Evolutionary conservation across 441 rosid genomes (phyloP), one percentile per base, ranked within the genome.

Genomic region (Populus hybrid): DNA sequence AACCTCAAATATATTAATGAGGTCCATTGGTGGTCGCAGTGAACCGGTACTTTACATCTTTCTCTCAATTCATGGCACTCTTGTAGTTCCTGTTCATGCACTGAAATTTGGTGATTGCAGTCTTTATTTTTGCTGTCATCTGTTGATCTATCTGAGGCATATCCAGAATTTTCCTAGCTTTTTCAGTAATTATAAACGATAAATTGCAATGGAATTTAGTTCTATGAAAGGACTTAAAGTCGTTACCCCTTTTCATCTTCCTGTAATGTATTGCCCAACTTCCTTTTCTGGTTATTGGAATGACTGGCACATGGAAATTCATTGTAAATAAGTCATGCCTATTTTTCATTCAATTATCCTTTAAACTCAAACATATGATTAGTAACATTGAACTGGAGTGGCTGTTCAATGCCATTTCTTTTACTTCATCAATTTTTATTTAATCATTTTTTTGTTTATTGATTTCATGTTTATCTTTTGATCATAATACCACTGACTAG

Each of bases 1-100:
- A 78, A 96, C 98, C 75, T 96, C 99, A 81, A 96, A 96, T 88
- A 89, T 96, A 76, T 87, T 96, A 69, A 94, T 93, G 98, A 91
- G 92, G 80, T 96, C 99, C 69, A 86, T 94, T 11, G 99, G 95
- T 77, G 89, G 92, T 81, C 94, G 96, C 81, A 86, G 89, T 86
- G 99, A 96, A 82, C 99, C 98, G 90, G 98, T 96, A 90, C 38
- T 72, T 74, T 73, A 68, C 73, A 29, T 73, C 73, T 64, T 78
- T 75, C 81, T 74, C 78, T 74, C 75, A 20, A 12, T 61, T 29
- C 7, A 45, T 53, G 23, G 18, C 61, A 26, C 75, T 76, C 65
- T 3, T 31, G 26, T 61, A 68, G 66, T 53, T 73, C 68, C 59
- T 23, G 31, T 66, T 70, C 35, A 45, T 35, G 12, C 56, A 18